Evolutionary conservation across 345 rosid species (phyloP), one percentile per base, ranked within the genome.

Genomic region (Melaleuca quinquenervia): DNA sequence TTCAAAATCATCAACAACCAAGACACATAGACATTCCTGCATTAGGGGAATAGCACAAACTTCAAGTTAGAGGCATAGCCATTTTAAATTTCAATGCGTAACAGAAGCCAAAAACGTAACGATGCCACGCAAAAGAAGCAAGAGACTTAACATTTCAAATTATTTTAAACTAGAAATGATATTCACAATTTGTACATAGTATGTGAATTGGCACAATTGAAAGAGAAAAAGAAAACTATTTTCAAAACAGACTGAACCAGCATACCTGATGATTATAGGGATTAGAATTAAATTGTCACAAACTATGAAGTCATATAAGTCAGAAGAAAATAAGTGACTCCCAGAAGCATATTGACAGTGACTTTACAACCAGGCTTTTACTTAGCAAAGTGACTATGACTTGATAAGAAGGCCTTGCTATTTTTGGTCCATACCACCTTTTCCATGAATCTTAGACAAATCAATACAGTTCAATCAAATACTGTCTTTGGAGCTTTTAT

Each of bases 11-110:
- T 96, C 99, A 87, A 94, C 93, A 88, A 91, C 94, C 92, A 96
- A 88, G 87, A 92, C 93, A 85, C 92, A 96, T 45, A 94, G 87
- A 87, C 99, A 95, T 89, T 97, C 99, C 98, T 97, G 93, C 93
- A 94, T 82, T 70, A 89, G 82, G 85, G 82, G 84, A 53, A 75
- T 11, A 20, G 50, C 44, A 83, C 12, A 27, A 70, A 70, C 78
- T 70, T 70, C 78, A 70, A 32, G 45, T 84, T 21, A 58, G 78
- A 84, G 60, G 52, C 32, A 44, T 21, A 44, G 21, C 32, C 50
- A 48, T 84, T 24, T 53, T 60, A n/a, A 52, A 87, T 52, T 51
- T 52, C 41, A 32, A 45, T 70, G 24, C 78, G 16, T 70, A 70
- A 70, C 11, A 70, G 48, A 70, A 70, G 78, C 78, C 78, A 70